Percentiles rank a stretch among this genome's conserved stretches.
These are phyloP conservation scores for Passiflora organensis DNA, from an alignment of 345 rosid genomes.

Conservation along the genomic window DNA sequence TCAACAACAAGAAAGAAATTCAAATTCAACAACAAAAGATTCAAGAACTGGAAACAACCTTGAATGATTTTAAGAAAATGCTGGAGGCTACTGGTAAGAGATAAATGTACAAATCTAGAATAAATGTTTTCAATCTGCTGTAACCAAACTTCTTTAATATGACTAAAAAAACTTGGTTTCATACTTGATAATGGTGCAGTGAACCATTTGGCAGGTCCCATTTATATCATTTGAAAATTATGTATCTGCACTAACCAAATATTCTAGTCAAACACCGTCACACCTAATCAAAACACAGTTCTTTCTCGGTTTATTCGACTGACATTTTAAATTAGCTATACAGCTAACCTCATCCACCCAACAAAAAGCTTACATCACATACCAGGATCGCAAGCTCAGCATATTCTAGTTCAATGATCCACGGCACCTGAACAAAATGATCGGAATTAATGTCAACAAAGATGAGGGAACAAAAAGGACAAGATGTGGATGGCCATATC, in stretches of 20 bases:
- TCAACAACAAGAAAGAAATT: no score
- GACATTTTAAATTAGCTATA: no score
- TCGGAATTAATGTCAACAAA: slow-evolving; percentile 1
- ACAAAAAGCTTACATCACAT: slow-evolving; percentile 12
- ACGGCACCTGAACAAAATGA: slow-evolving; percentile 60
- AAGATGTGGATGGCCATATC: slow-evolving; percentile 19
- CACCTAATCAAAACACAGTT: no score
- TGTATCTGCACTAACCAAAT: slow-evolving; percentile 99
- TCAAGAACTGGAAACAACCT: no score
- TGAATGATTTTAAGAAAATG: no score
- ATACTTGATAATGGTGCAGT: slow-evolving; percentile 65
- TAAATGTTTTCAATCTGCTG: slow-evolving; percentile 7
- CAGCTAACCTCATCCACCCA: no score
- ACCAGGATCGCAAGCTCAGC: slow-evolving; percentile 20
- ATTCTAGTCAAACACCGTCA: no score
- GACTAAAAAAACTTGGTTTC: slow-evolving; percentile 34
- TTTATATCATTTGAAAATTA: slow-evolving; percentile 54
- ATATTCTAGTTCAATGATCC: slow-evolving; percentile 75
- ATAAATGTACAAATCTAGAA: no score
- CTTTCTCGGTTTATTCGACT: no score
- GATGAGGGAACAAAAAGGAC: slow-evolving; percentile 2
- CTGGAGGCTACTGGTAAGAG: no score
- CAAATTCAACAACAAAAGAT: no score
- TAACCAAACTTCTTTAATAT: slow-evolving; percentile 15
- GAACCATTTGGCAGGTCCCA: slow-evolving; percentile 40